Evolutionary conservation across 1,284 basidiomycete genomes (phyloP), one percentile per base, ranked within the genome.

Genomic region (Dichomitus squalens): DNA sequence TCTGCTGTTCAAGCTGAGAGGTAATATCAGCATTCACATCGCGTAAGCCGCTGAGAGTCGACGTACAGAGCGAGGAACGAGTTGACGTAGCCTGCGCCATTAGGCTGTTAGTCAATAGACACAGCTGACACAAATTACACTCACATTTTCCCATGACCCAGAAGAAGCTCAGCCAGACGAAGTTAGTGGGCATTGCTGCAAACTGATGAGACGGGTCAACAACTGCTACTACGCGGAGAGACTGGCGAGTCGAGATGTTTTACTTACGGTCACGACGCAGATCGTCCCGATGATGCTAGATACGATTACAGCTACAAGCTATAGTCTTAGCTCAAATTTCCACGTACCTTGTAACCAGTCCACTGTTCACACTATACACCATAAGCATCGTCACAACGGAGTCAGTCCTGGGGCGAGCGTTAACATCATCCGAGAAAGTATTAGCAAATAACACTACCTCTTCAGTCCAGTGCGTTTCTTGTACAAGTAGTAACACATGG

Each of bases 331-430:
- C 12, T 35, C 33, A 25, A 40, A 11, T 11, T 20, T 44, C 25
- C 25, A 23, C 61, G 12, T 51, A 70, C 70, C 69, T 70, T 18
- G 72, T 73, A 6, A 71, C 44, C 18, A 72, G 52, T 1, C 72
- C 72, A 20, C 69, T 71, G 49, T 73, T 73, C 49, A 73, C 64
- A 31, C 70, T 69, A 46, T 72, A 72, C n/a, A 70, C 39, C 66
- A 71, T 68, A 18, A 73, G 63, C 27, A 65, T 69, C 20, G 67
- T 65, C 29, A 73, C 69, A 18, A 73, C 56, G 4, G 67, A 67
- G 53, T 72, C 70, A 35, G 72, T 70, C 40, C 72, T 73, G 36
- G 7, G 16, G 6, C 4, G 20, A 36, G 21, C 41, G n/a, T 47
- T 23, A 40, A 41, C 4, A 16, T 33, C 44, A 16, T 18, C 4